These are phyloP conservation scores for Aspergillus sparsus DNA, from an alignment of 495 filamentous ascomycete species.

Conservation along the genomic window DNA sequence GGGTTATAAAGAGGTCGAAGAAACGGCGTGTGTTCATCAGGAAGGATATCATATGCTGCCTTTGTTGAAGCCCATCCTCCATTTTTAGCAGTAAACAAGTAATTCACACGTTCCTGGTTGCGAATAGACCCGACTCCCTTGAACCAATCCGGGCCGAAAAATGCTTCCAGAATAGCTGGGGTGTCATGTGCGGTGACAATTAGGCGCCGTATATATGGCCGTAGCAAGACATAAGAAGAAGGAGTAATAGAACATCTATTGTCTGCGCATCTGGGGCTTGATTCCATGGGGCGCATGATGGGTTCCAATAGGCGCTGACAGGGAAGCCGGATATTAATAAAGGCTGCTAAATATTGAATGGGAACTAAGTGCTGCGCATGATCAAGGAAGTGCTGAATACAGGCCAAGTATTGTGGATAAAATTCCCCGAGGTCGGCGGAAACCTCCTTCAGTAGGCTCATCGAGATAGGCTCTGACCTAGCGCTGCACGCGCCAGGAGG, in stretches of 20 bases:
- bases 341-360: conserved; percentile 87
- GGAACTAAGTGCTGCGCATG: conserved; percentile 73
- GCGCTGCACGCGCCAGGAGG: too few relatives aligned
- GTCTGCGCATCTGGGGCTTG: neutral
- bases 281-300: conserved; percentile 15
- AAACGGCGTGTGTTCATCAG: conserved; percentile 81
- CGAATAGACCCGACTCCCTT: conserved; percentile 75
- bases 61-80: conserved; percentile 86
- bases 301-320: conserved; percentile 34
- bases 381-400: conserved; percentile 84
- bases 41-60: conserved; percentile 78
- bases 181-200: conserved; percentile 86
- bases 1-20: conserved; percentile 73
- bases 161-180: conserved; percentile 73
- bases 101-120: conserved; percentile 86
- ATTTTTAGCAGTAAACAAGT: conserved; percentile 93
- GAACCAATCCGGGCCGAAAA: conserved; percentile 89
- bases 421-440: conserved; percentile 88
- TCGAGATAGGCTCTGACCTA: too few relatives aligned
- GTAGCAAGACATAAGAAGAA: conserved; percentile 60
- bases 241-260: conserved; percentile 8
- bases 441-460: too few relatives aligned
- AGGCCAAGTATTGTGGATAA: conserved; percentile 85
- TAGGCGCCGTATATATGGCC: conserved; percentile 87
- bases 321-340: conserved; percentile 75